Evolutionary conservation across 129 eudicot genomes (phyloP).

Genomic region (Artemisia argyi): DNA sequence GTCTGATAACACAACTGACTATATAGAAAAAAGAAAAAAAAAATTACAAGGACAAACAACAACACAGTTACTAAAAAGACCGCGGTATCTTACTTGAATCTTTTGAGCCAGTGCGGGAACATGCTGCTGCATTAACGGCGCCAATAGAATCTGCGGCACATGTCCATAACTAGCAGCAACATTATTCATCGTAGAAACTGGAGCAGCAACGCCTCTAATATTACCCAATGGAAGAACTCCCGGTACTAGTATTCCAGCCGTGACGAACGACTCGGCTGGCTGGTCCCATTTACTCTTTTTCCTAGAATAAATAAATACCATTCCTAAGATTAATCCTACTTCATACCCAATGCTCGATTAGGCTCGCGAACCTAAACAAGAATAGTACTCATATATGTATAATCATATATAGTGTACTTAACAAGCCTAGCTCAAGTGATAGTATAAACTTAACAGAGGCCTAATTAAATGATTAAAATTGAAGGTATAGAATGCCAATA

Average conservation of each 20-base stretch:
- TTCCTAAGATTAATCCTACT: neutral
- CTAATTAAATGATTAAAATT: too few species aligned
- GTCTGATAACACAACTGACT: neutral
- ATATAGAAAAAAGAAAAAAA: neutral
- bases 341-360: too few species aligned
- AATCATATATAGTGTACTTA: too few species aligned
- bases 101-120: constrained; percentile 65
- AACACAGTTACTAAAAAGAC: neutral
- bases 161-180: constrained; percentile 33
- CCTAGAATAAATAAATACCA: constrained; percentile 39
- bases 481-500: too few species aligned
- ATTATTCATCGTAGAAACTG: constrained; percentile 43
- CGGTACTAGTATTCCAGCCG: constrained; percentile 51
- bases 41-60: too few species aligned
- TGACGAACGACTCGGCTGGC: constrained; percentile 72
- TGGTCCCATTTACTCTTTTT: constrained; percentile 95
- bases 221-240: constrained; percentile 62
- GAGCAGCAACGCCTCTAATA: constrained; percentile 42
- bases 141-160: constrained; percentile 37
- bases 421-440: too few species aligned
- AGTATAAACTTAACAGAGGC: too few species aligned
- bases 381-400: too few species aligned
- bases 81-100: constrained; percentile 50
- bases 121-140: constrained; percentile 58
- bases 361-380: too few species aligned